These are phyloP conservation scores for Vigna nakashimae DNA, from an alignment of 306 rosid species.

Conservation along the genomic window DNA sequence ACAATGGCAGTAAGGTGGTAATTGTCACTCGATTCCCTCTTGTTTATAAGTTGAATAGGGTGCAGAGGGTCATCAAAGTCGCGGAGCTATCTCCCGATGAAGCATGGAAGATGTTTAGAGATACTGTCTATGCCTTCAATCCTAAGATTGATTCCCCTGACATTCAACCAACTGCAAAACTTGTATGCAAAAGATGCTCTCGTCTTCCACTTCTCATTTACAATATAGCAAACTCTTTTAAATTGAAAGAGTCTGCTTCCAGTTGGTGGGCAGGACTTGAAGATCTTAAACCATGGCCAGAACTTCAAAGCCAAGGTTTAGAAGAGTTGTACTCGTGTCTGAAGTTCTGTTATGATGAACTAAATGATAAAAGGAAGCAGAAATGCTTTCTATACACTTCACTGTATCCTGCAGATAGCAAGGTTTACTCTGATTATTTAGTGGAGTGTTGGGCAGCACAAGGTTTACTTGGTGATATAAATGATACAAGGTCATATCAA, in stretches of 20 bases:
- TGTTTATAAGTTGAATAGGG: background rate
- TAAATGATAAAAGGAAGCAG: conserved; percentile 33
- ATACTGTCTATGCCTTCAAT: background rate
- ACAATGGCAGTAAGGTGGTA: conserved; percentile 45
- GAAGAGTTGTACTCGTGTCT: conserved; percentile 44
- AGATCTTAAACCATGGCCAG: conserved; percentile 27
- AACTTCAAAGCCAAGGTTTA: conserved; percentile 22
- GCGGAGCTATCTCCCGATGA: conserved; percentile 15
- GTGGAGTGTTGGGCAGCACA: conserved; percentile 51
- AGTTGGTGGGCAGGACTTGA: conserved; percentile 40
- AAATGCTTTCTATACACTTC: conserved; percentile 44
- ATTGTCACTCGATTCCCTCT: conserved; percentile 15
- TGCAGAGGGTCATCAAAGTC: conserved; percentile 8
- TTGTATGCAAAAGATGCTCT: conserved; percentile 39
- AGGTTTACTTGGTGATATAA: conserved; percentile 40
- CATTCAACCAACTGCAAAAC: conserved; percentile 34
- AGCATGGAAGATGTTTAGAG: conserved; percentile 47
- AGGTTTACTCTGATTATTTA: conserved; percentile 37
- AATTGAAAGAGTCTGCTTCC: background rate
- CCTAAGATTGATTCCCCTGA: conserved; percentile 1
- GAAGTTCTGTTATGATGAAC: conserved; percentile 30
- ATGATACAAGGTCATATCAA: conserved; percentile 20
- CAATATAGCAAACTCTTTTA: conserved; percentile 40
- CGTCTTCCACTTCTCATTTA: conserved; percentile 47
- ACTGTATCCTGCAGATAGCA: conserved; percentile 38